These are phyloP conservation scores for Fusarium protoensiforme DNA, from an alignment of 2,329 filamentous ascomycete species.

Conservation along the genomic window DNA sequence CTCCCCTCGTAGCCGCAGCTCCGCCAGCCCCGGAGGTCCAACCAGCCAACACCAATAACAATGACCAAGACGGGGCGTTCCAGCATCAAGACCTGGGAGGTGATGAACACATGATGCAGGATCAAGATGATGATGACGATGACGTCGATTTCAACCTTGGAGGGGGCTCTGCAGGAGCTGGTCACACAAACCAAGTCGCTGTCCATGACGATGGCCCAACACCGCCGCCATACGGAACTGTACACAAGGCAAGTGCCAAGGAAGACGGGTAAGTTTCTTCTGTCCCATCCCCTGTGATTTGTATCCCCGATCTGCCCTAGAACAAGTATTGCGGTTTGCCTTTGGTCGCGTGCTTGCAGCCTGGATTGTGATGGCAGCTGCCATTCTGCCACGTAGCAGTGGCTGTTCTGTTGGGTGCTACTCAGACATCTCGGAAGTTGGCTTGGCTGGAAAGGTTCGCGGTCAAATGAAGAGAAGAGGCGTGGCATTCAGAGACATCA, in stretches of 20 bases:
- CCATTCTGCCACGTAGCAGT: constrained; percentile 31
- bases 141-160: constrained; percentile 70
- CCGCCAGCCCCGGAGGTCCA: constrained; percentile 41
- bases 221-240: constrained; percentile 49
- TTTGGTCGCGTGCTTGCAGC: constrained; percentile 17
- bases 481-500: constrained; percentile 37
- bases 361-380: constrained; percentile 34
- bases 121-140: constrained; percentile 64
- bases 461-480: constrained; percentile 42
- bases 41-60: constrained; percentile 39
- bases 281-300: constrained; percentile 40
- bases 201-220: constrained; percentile 47
- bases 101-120: constrained; percentile 57
- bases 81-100: constrained; percentile 40
- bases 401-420: constrained; percentile 29
- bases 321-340: constrained; percentile 17
- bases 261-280: constrained; percentile 56
- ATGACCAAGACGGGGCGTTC: constrained; percentile 35
- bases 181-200: constrained; percentile 41
- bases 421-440: constrained; percentile 38
- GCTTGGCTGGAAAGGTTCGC: constrained; percentile 43
- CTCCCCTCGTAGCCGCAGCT: constrained; percentile 44
- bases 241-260: constrained; percentile 72
- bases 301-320: constrained; percentile 14
- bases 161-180: constrained; percentile 47